A percentile compares a stretch with the other conserved stretches of the same genome.
phyloP scores from a whole-genome alignment of 768 basidiomycete species.

The Termitomyces sp. region DNA sequence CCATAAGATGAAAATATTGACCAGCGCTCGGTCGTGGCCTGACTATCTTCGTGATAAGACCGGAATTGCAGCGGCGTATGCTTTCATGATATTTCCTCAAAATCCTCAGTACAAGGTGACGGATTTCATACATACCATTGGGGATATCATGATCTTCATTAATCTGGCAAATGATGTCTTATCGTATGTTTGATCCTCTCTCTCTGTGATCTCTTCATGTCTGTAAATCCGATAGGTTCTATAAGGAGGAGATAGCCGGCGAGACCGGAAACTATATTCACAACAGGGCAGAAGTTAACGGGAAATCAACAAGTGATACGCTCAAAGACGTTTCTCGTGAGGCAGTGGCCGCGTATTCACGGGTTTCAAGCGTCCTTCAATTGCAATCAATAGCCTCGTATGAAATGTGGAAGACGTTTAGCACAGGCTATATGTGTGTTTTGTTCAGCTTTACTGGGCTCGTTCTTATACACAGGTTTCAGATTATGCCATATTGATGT shows the following conservation, averaged over 20 bases:
- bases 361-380: not conserved
- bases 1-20: not conserved
- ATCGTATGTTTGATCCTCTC: too few species aligned
- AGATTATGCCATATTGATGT: not conserved
- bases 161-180: not conserved
- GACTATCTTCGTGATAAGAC: conserved; percentile 2
- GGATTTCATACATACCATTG: not conserved
- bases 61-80: not conserved
- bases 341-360: not conserved
- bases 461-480: not conserved
- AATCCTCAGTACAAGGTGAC: not conserved
- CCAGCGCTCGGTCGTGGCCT: not conserved
- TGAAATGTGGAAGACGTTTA: not conserved
- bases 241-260: not conserved
- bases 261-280: not conserved
- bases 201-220: too few species aligned
- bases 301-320: not conserved
- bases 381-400: not conserved
- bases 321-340: not conserved
- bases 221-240: not conserved
- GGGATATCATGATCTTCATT: conserved; percentile 1
- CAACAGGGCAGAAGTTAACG: not conserved
- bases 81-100: not conserved
- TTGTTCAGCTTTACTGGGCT: too few species aligned
- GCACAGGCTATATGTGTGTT: too few species aligned